Evolutionary conservation across 2,329 filamentous ascomycete genomes (phyloP).

Genomic region (Venturia effusa): DNA sequence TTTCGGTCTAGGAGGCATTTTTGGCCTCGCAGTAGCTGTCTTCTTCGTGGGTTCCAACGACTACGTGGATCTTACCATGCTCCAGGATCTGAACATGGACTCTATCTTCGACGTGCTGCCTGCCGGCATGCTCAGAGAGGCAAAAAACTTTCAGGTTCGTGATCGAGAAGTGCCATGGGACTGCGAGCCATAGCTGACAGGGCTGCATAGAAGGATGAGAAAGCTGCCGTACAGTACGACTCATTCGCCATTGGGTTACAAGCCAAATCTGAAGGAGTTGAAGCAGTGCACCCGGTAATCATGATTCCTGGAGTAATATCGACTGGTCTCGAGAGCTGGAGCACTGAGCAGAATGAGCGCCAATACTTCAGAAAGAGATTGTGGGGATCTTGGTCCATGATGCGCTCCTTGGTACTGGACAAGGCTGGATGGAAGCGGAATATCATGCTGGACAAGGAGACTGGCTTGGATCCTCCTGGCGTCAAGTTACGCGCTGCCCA

Average conservation of each 20-base stretch:
- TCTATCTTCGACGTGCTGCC: conserved; percentile 79
- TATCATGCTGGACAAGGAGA: conserved; percentile 89
- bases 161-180: conserved; percentile 16
- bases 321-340: conserved; percentile 93
- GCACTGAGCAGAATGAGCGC: conserved; percentile 71
- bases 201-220: conserved; percentile 60
- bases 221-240: conserved; percentile 82
- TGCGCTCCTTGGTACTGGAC: conserved; percentile 84
- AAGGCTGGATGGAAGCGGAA: conserved; percentile 93
- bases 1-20: conserved; percentile 80
- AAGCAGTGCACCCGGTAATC: conserved; percentile 77
- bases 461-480: conserved; percentile 79
- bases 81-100: conserved; percentile 66
- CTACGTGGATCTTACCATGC: conserved; percentile 71
- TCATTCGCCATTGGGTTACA: conserved; percentile 85
- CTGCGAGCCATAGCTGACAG: conserved; percentile 2
- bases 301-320: conserved; percentile 99
- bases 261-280: conserved; percentile 67
- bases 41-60: conserved; percentile 75
- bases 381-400: conserved; percentile 99
- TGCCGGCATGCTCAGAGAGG: conserved; percentile 73
- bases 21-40: conserved; percentile 76
- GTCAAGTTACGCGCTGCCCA: conserved; percentile 89
- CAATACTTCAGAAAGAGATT: conserved; percentile 89
- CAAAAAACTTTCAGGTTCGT: conserved; percentile 67